Base-by-base conservation (phyloP, 805 yeast genomes). In the Metschnikowia koreensis region DNA sequence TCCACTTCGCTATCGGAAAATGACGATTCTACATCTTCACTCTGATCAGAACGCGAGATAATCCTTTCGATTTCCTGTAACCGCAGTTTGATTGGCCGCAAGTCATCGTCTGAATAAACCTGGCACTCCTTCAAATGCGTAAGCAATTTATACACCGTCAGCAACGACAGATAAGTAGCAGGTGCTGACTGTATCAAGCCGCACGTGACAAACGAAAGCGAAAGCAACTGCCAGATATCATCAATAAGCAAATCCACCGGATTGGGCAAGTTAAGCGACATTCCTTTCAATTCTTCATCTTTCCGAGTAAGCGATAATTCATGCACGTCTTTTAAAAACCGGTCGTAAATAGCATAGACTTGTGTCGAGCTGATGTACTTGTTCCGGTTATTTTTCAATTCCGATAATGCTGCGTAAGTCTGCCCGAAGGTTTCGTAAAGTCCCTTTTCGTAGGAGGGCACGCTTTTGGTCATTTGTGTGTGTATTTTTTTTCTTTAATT, bases 141-240 rank as follows among this genome's bases (percentile, higher is more conserved):
- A 59, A 94, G 75, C 52, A 94, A 73, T 59, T 94, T 83, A 69
- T 86, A 86, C 17, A 94, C 96, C 0, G 98, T 90, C 40, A 91
- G 79, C 40, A 93, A 72, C 3, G 96, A 88, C 6, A 96, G 93
- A 69, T 88, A 94, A 0, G 97, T 89, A 5, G 97, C 97, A 1
- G 98, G 97, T 1, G 97, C 96, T 36, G 90, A 81, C 60, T 90
- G 86, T 44, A 87, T 87, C 60, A 90, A 75, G 2, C 99, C 99
- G 53, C 96, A 94, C 1, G 98, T 89, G 63, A 93, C 81, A 68
- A 92, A 89, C 58, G 94, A 87, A 47, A 94, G 76, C 12, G 96
- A 87, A 42, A 93, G 71, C 44, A 94, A 71, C 67, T 93, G 97
- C 77, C 93, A 90, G 22, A 88, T 89, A 62, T 92, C 97, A 67